Percentiles rank a stretch among this genome's conserved stretches.
These are phyloP conservation scores for Moelleriella libera DNA, from an alignment of 2,329 filamentous ascomycete species.

Conservation along the genomic window DNA sequence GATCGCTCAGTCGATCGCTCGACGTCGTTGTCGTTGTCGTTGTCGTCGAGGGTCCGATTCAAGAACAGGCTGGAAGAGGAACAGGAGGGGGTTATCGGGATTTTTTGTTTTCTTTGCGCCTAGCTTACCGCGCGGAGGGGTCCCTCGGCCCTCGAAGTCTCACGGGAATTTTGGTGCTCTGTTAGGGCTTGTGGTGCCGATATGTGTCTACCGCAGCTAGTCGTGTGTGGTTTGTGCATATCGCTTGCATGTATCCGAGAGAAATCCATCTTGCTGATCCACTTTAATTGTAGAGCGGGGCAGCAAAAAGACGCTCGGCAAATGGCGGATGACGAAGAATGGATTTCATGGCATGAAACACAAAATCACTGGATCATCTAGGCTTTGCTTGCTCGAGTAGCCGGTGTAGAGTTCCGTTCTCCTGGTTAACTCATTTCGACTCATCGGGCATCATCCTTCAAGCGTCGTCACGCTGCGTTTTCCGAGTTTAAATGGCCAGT, in stretches of 20 bases:
- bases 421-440: conserved; percentile 1
- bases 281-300: conserved; percentile 13
- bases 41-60: no score
- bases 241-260: conserved; percentile 12
- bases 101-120: no score
- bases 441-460: conserved; percentile 1
- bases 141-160: no score
- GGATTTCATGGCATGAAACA: no score
- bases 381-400: no score
- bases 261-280: conserved; percentile 7
- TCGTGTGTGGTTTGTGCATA: conserved; percentile 12
- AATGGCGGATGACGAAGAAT: no score
- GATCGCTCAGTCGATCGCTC: neutral
- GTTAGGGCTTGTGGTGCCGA: conserved; percentile 24
- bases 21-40: no score
- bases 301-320: conserved; percentile 1
- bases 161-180: conserved; percentile 19
- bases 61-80: no score
- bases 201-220: conserved; percentile 11
- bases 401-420: no score
- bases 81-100: no score
- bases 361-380: no score
- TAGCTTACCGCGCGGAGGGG: no score
- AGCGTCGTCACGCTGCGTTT: neutral
- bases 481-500: neutral